Evolutionary conservation across 805 yeast species (phyloP), one percentile per base, ranked within the genome.

Genomic region (Myxozyma neglecta): DNA sequence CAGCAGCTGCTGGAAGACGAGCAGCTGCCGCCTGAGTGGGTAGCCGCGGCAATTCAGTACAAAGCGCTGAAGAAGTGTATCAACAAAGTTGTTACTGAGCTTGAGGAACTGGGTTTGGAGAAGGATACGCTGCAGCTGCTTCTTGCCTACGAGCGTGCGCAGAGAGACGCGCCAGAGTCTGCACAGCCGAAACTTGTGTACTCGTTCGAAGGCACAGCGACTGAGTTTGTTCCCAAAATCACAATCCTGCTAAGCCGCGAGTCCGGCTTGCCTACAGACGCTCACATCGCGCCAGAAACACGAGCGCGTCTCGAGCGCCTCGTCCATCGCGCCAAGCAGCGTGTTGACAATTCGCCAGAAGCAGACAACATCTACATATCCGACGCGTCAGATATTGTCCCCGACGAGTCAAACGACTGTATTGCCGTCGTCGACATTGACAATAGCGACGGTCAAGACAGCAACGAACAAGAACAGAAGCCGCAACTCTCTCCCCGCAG

Each of bases 1-100:
- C 87, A 88, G 70, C 83, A 85, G 68, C 81, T 85, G 1, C 77
- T 88, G 29, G 77, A 77, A 42, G 86, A 82, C 57, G 87, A 85
- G 53, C 79, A 81, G 1, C 77, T 87, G 14, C 93, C 93, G 6
- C 78, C 76, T 34, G 86, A 83, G 24, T 88, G 94, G 94, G 75
- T 82, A 0, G 80, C 78, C 35, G 81, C 83, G 6, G 89, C 91
- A 13, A 87, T 88, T 50, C 89, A 87, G 66, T 88, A 88, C 71
- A 88, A 88, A 71, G 80, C 84, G 2, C 72, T 88, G 60, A 88
- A 88, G 70, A 88, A 88, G 70, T 79, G 84, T 60, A 86, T 88
- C 61, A 81, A 82, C 61, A 79, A 77, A 61, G 88, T 88, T 14
- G 91, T 87, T 14, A 74, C 77, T 37, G 93, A 88, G 73, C 78